phyloP scores from a whole-genome alignment of 148 eudicot species.

The Cornus suecica region DNA sequence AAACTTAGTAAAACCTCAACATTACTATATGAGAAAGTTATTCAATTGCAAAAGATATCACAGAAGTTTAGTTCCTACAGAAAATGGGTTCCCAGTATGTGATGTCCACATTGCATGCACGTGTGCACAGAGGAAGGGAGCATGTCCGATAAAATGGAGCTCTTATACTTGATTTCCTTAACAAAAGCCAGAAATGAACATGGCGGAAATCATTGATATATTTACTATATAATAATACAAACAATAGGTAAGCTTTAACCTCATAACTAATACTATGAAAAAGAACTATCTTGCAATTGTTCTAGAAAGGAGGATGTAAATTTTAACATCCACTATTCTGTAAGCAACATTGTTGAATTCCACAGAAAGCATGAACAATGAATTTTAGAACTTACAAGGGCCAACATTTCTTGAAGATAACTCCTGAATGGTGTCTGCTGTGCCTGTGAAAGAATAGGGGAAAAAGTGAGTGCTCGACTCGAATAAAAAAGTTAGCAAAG shows the following conservation, averaged over 20 bases:
- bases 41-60: not conserved
- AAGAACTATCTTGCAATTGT: no score
- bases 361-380: not conserved
- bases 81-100: not conserved
- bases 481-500: not conserved
- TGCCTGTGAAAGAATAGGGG: conserved; percentile 43
- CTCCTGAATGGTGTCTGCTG: conserved; percentile 95
- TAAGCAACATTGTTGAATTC: not conserved
- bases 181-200: not conserved
- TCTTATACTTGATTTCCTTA: not conserved
- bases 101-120: no score
- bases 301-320: not conserved
- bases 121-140: no score
- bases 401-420: conserved; percentile 86
- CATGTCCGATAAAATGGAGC: no score
- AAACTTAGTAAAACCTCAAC: not conserved
- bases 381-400: conserved; percentile 56
- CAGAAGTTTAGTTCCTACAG: not conserved
- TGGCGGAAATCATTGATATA: not conserved
- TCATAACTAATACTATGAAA: not conserved
- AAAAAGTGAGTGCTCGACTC: not conserved
- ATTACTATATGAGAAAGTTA: not conserved
- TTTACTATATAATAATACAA: no score
- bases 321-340: not conserved
- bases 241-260: not conserved